A percentile compares a stretch with the other conserved stretches of the same genome.
phyloP scores from a whole-genome alignment of 164 flowering plant species.

The Tetrastigma voinierianum region DNA sequence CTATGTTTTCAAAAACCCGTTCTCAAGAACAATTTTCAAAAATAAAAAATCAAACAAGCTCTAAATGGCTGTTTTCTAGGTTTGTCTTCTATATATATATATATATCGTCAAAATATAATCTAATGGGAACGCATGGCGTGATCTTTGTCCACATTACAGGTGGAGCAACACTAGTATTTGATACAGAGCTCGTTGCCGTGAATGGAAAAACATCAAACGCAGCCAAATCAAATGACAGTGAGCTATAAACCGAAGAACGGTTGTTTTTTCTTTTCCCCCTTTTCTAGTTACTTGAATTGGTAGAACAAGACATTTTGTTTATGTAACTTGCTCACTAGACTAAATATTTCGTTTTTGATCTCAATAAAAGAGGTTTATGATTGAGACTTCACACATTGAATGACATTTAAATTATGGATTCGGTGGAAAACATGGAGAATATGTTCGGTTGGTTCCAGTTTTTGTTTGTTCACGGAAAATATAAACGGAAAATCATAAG shows the following conservation, averaged over 20 bases:
- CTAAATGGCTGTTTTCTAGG: too few relatives aligned
- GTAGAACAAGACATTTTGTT: neutral
- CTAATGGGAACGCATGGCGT: too few relatives aligned
- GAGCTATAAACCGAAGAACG: slow-evolving; percentile 38
- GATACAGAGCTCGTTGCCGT: slow-evolving; percentile 95
- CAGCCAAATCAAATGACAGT: slow-evolving; percentile 24
- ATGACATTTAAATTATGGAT: neutral
- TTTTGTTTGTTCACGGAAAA: too few relatives aligned
- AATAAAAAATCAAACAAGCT: too few relatives aligned
- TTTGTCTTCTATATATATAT: too few relatives aligned
- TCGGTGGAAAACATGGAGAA: too few relatives aligned
- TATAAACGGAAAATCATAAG: too few relatives aligned
- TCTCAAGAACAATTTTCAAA: too few relatives aligned
- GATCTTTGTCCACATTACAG: slow-evolving; percentile 30
- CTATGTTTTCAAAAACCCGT: too few relatives aligned
- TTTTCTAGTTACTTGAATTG: neutral
- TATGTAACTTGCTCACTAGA: neutral
- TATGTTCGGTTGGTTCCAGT: too few relatives aligned
- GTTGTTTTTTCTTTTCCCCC: neutral
- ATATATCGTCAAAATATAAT: too few relatives aligned
- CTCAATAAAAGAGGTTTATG: neutral
- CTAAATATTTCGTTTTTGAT: neutral
- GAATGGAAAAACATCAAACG: slow-evolving; percentile 56
- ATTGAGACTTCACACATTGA: neutral
- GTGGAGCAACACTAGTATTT: slow-evolving; percentile 92